Evolutionary conservation across 2,329 filamentous ascomycete genomes (phyloP).

Genomic region (Westerdykella aurantiaca): DNA sequence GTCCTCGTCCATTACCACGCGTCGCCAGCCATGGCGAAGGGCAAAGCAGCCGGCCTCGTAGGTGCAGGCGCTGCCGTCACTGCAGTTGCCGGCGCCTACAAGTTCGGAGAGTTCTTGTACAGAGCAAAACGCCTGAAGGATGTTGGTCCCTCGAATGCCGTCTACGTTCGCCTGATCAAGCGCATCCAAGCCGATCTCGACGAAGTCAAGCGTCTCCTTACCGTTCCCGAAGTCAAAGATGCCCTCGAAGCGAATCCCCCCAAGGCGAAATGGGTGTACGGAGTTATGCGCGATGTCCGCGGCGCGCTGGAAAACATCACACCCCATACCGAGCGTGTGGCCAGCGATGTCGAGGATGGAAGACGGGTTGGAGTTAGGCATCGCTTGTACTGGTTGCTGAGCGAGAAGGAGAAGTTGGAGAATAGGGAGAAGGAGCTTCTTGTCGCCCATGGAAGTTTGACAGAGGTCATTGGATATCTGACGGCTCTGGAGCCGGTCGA

Average conservation of each 20-base stretch:
- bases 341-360: constrained; percentile 29
- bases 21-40: constrained; percentile 25
- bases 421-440: constrained; percentile 33
- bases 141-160: constrained; percentile 33
- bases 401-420: constrained; percentile 38
- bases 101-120: constrained; percentile 34
- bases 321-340: constrained; percentile 34
- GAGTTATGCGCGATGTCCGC: constrained; percentile 32
- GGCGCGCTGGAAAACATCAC: constrained; percentile 35
- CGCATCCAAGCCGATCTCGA: constrained; percentile 35
- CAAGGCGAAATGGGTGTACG: constrained; percentile 37
- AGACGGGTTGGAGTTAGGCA: constrained; percentile 33
- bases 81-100: constrained; percentile 35
- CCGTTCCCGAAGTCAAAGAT: constrained; percentile 34
- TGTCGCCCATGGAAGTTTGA: constrained; percentile 30
- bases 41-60: constrained; percentile 22
- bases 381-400: constrained; percentile 35
- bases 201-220: constrained; percentile 34
- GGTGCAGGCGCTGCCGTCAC: constrained; percentile 28
- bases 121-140: constrained; percentile 34
- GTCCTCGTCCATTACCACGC: not conserved
- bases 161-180: constrained; percentile 36
- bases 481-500: constrained; percentile 29
- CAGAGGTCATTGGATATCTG: constrained; percentile 33
- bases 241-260: constrained; percentile 33